Percentiles rank a stretch among this genome's conserved stretches.
Conservation (phyloP, 805 yeast species). For the Hanseniaspora taiwanica region DNA sequence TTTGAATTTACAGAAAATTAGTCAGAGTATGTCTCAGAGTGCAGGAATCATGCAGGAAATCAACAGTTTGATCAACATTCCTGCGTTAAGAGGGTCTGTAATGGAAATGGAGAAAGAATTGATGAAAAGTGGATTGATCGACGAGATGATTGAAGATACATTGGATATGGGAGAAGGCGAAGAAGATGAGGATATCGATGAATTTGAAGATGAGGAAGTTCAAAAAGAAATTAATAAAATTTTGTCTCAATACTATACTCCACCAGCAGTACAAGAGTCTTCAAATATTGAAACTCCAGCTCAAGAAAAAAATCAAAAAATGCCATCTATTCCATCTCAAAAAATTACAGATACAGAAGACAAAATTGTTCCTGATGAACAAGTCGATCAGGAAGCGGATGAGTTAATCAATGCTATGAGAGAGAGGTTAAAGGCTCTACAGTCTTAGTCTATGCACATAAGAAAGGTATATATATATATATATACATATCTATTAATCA, state of each 20-base stretch:
- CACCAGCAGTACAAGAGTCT: too few species aligned
- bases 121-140: slow-evolving; percentile 73
- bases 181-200: slow-evolving; percentile 49
- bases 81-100: slow-evolving; percentile 72
- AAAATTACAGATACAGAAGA: slow-evolving; percentile 11
- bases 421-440: slow-evolving; percentile 75
- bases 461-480: neutral
- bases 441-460: slow-evolving; percentile 29
- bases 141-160: slow-evolving; percentile 90
- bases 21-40: slow-evolving; percentile 66
- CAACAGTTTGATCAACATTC: slow-evolving; percentile 61
- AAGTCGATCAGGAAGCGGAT: slow-evolving; percentile 51
- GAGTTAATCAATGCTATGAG: slow-evolving; percentile 76
- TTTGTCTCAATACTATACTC: slow-evolving; percentile 29
- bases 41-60: slow-evolving; percentile 83
- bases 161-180: slow-evolving; percentile 58
- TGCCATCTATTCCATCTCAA: slow-evolving; percentile 26
- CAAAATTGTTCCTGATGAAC: slow-evolving; percentile 26
- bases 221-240: slow-evolving; percentile 59
- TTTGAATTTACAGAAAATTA: slow-evolving; percentile 70
- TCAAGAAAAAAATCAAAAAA: slow-evolving; percentile 27
- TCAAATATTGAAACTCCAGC: too few species aligned
- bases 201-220: slow-evolving; percentile 57
- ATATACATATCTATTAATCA: neutral
- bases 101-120: slow-evolving; percentile 77